A percentile compares a stretch with the other conserved stretches of the same genome.
These are phyloP conservation scores for Aristolochia californica DNA, from an alignment of 164 flowering plant species.

Conservation along the genomic window DNA sequence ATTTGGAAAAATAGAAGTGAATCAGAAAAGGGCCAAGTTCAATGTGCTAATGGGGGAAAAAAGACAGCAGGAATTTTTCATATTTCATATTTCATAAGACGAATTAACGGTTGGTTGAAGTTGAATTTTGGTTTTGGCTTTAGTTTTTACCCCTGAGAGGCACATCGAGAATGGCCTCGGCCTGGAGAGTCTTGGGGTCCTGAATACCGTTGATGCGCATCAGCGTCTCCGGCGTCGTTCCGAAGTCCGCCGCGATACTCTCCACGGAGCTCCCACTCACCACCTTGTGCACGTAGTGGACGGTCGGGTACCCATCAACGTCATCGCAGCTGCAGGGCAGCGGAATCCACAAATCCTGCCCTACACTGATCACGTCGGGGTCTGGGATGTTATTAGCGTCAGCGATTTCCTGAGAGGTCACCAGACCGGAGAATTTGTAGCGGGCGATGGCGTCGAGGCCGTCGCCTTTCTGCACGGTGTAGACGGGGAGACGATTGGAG, in stretches of 20 bases:
- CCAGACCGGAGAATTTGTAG: constrained; percentile 27
- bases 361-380: constrained; percentile 17
- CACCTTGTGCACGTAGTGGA: constrained; percentile 65
- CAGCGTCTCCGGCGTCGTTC: constrained; percentile 25
- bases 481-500: neutral
- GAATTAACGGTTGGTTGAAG: no score
- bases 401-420: constrained; percentile 34
- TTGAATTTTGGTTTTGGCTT: neutral
- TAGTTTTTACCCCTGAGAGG: constrained; percentile 45
- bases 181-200: constrained; percentile 25
- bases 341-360: constrained; percentile 52
- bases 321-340: constrained; percentile 79
- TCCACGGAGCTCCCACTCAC: constrained; percentile 27
- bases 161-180: constrained; percentile 52
- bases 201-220: constrained; percentile 31
- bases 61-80: neutral
- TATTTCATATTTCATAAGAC: no score
- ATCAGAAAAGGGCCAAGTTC: neutral
- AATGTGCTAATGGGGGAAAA: neutral
- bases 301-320: constrained; percentile 34
- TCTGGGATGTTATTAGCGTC: constrained; percentile 31
- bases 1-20: neutral
- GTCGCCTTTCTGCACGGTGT: constrained; percentile 35
- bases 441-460: constrained; percentile 42
- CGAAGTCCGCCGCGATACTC: constrained; percentile 41